phyloP scores from a whole-genome alignment of 2,329 filamentous ascomycete genomes.

The Diaporthe capsici region DNA sequence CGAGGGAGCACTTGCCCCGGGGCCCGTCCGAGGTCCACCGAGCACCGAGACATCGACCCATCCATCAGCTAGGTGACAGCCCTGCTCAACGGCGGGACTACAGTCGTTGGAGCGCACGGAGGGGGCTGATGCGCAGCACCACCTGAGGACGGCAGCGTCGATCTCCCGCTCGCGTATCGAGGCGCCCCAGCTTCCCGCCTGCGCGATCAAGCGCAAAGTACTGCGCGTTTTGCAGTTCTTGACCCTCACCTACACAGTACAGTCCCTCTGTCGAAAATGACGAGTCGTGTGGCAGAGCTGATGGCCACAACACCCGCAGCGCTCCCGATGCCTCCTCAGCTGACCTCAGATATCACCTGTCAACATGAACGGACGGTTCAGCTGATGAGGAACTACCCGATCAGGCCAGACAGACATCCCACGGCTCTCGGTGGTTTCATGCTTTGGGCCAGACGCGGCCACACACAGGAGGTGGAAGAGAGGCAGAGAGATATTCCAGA shows the following conservation, averaged over 20 bases:
- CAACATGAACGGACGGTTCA: neutral
- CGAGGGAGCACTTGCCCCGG: slow-evolving; percentile 13
- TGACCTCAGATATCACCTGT: neutral
- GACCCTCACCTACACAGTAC: neutral
- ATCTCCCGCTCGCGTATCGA: slow-evolving; percentile 17
- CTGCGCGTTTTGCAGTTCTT: neutral
- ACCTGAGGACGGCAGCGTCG: slow-evolving; percentile 20
- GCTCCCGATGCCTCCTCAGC: neutral
- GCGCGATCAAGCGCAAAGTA: neutral
- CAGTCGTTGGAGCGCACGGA: slow-evolving; percentile 2
- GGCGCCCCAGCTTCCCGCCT: neutral
- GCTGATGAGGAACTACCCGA: slow-evolving; percentile 4
- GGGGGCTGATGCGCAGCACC: neutral
- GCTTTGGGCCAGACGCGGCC: slow-evolving; percentile 4
- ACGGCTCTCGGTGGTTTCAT: slow-evolving; percentile 11
- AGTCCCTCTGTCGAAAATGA: neutral
- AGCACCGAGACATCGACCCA: slow-evolving; percentile 32
- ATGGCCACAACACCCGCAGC: neutral
- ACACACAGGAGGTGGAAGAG: neutral
- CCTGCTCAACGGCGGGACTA: slow-evolving; percentile 29
- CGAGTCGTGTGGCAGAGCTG: neutral
- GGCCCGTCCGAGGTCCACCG: slow-evolving; percentile 6
- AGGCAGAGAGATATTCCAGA: neutral
- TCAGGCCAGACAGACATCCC: neutral
- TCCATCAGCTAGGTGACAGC: slow-evolving; percentile 28